phyloP scores from a whole-genome alignment of 2,329 filamentous ascomycete species.

The Curvularia eragrostidis region DNA sequence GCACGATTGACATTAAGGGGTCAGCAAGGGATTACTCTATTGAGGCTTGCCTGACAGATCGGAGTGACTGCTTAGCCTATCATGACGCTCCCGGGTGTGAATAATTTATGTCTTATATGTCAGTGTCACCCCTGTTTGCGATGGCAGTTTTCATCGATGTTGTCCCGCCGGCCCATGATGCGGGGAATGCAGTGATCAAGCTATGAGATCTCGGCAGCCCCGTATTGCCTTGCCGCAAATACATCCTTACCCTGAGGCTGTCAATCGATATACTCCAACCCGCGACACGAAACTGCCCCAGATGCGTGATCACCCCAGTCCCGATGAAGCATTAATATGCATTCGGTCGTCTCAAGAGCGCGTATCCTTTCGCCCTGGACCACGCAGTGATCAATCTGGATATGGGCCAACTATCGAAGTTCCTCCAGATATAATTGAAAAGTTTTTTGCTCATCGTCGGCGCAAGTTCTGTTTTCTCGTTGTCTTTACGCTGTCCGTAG shows the following conservation, averaged over 20 bases:
- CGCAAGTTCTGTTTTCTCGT: slow-evolving; percentile 5
- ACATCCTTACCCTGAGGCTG: slow-evolving; percentile 6
- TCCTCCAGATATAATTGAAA: slow-evolving; percentile 8
- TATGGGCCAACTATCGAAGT: slow-evolving; percentile 1
- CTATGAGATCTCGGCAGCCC: slow-evolving; percentile 4
- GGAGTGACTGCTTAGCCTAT: background rate
- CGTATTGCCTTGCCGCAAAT: slow-evolving; percentile 3
- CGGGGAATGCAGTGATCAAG: slow-evolving; percentile 1
- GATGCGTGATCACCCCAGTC: background rate
- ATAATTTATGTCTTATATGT: background rate
- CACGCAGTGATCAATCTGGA: background rate
- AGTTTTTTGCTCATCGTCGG: slow-evolving; percentile 6
- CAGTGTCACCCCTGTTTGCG: background rate
- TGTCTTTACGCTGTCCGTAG: slow-evolving; percentile 1
- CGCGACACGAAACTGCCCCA: slow-evolving; percentile 13
- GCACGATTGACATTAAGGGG: slow-evolving; percentile 3
- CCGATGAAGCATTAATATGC: background rate
- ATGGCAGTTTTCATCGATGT: background rate
- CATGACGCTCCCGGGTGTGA: background rate
- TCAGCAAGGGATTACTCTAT: slow-evolving; percentile 8
- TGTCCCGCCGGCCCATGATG: background rate
- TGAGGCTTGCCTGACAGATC: background rate
- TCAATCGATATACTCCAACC: slow-evolving; percentile 4
- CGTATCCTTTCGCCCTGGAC: background rate
- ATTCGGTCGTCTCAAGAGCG: slow-evolving; percentile 6